Conservation (phyloP, 768 basidiomycete genomes). For the Kwoniella sp. region DNA sequence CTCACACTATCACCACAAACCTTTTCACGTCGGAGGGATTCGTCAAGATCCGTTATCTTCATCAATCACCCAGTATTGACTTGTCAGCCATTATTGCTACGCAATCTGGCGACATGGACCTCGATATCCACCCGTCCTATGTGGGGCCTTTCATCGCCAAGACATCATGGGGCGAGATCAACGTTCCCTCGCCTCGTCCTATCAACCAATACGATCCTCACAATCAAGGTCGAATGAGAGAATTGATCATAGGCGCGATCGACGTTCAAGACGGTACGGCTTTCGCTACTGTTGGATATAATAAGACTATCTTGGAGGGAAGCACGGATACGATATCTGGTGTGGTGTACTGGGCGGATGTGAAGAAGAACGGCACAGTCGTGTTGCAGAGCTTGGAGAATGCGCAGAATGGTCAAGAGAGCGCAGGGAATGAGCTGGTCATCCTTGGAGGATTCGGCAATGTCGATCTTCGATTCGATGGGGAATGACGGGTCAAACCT, state of each 20-base stretch:
- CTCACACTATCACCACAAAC: slow-evolving; percentile 36
- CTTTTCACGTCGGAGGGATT: slow-evolving; percentile 46
- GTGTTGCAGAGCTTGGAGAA: neutral
- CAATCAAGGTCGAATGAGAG: slow-evolving; percentile 23
- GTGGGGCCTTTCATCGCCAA: slow-evolving; percentile 46
- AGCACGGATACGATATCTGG: slow-evolving; percentile 26
- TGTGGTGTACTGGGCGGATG: slow-evolving; percentile 24
- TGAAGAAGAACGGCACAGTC: slow-evolving; percentile 3
- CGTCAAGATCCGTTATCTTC: slow-evolving; percentile 37
- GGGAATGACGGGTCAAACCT: slow-evolving; percentile 8
- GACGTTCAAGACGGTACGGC: slow-evolving; percentile 14
- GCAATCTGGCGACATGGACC: slow-evolving; percentile 40
- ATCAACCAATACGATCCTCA: slow-evolving; percentile 31
- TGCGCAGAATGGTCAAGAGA: slow-evolving; percentile 14
- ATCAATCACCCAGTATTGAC: slow-evolving; percentile 39
- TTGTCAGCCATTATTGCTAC: slow-evolving; percentile 36
- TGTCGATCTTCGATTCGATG: slow-evolving; percentile 40
- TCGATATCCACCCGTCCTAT: slow-evolving; percentile 45
- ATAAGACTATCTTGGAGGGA: slow-evolving; percentile 17
- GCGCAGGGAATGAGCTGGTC: slow-evolving; percentile 24
- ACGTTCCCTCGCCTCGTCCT: slow-evolving; percentile 29
- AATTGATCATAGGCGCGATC: slow-evolving; percentile 30
- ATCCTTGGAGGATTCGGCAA: slow-evolving; percentile 40
- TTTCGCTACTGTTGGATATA: slow-evolving; percentile 25
- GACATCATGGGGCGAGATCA: slow-evolving; percentile 39